Percentiles rank a stretch among this genome's conserved stretches.
phyloP scores from a whole-genome alignment of 306 rosid genomes.

The Albizia julibrissin region DNA sequence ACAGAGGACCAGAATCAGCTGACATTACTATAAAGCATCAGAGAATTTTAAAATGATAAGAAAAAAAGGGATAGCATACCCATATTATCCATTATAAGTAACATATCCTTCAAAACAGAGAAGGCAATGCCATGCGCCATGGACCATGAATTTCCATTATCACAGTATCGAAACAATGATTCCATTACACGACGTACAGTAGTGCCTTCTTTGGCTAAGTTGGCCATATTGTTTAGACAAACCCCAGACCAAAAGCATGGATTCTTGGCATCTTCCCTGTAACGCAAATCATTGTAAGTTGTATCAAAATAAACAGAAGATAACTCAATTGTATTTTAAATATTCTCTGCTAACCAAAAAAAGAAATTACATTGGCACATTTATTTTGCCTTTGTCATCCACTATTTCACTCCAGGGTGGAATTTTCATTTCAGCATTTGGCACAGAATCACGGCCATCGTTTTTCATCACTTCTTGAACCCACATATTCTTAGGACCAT shows the following conservation, averaged over 20 bases:
- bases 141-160: constrained; percentile 76
- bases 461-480: constrained; percentile 57
- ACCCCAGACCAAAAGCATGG: constrained; percentile 90
- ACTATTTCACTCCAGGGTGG: constrained; percentile 68
- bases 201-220: constrained; percentile 87
- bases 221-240: constrained; percentile 91
- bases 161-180: constrained; percentile 84
- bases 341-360: constrained; percentile 19
- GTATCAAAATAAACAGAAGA: constrained; percentile 28
- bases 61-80: constrained; percentile 50
- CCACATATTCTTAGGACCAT: constrained; percentile 49
- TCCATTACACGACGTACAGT: constrained; percentile 90
- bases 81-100: constrained; percentile 72
- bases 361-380: constrained; percentile 60
- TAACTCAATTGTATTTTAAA: constrained; percentile 9
- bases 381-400: constrained; percentile 62
- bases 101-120: constrained; percentile 76
- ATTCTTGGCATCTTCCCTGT: constrained; percentile 78
- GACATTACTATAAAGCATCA: constrained; percentile 23
- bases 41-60: constrained; percentile 20
- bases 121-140: constrained; percentile 66
- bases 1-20: background rate
- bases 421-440: constrained; percentile 47
- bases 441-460: constrained; percentile 51
- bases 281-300: constrained; percentile 26